These are phyloP conservation scores for Lathyrus aphaca DNA, from an alignment of 306 rosid species.

Conservation along the genomic window DNA sequence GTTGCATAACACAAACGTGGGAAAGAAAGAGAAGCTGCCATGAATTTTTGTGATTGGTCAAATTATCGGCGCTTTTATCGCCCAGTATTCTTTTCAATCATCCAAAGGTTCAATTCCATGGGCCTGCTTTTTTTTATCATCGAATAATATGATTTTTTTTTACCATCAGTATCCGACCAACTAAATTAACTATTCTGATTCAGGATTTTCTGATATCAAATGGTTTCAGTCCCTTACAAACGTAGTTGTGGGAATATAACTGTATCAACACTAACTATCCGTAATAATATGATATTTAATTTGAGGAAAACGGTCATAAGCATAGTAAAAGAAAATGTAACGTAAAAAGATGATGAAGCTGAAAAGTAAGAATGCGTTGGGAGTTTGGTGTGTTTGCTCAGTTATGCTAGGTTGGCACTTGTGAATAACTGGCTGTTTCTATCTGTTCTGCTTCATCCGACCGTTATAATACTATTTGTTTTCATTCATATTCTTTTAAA, in stretches of 20 bases:
- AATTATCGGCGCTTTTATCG: conserved; percentile 1
- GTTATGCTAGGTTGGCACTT: too few relatives aligned
- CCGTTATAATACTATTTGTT: not conserved
- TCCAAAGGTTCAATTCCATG: not conserved
- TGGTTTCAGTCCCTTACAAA: too few relatives aligned
- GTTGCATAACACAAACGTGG: not conserved
- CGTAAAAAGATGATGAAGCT: not conserved
- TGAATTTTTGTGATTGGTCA: not conserved
- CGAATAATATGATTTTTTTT: too few relatives aligned
- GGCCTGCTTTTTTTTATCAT: not conserved
- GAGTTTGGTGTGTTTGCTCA: too few relatives aligned
- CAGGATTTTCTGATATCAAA: too few relatives aligned
- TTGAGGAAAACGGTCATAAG: not conserved
- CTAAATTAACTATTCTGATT: too few relatives aligned
- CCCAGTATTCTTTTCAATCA: conserved; percentile 2
- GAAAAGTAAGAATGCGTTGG: not conserved
- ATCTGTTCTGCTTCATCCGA: not conserved
- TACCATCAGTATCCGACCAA: too few relatives aligned
- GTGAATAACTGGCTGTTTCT: not conserved
- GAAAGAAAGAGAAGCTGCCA: not conserved
- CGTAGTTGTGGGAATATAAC: too few relatives aligned
- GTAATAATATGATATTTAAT: too few relatives aligned
- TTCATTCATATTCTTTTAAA: too few relatives aligned
- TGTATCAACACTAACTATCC: too few relatives aligned
- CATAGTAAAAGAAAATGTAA: too few relatives aligned